phyloP scores from a whole-genome alignment of 140 eudicot genomes.

The Oenanthe javanica region DNA sequence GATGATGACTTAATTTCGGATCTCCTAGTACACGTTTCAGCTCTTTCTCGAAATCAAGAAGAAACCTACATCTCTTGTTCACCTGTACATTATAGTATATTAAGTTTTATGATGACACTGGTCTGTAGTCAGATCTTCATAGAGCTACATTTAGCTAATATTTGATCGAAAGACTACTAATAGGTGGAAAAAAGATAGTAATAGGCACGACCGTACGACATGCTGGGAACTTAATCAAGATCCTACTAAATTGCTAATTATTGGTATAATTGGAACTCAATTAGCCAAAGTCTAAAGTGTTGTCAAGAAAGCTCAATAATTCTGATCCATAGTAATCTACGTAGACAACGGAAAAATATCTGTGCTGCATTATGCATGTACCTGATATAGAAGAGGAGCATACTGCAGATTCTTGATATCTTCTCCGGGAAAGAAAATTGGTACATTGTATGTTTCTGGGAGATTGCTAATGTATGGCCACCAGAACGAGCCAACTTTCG shows the following conservation, averaged over 20 bases:
- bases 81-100: slow-evolving; percentile 34
- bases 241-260: background rate
- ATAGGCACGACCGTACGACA: background rate
- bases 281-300: background rate
- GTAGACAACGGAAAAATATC: background rate
- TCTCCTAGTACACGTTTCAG: slow-evolving; percentile 48
- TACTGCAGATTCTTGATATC: slow-evolving; percentile 86
- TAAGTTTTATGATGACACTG: background rate
- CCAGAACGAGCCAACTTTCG: slow-evolving; percentile 83
- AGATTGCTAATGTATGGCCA: slow-evolving; percentile 99
- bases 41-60: slow-evolving; percentile 88
- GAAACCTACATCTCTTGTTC: slow-evolving; percentile 89
- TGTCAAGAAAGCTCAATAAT: background rate
- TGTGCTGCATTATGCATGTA: slow-evolving; percentile 15
- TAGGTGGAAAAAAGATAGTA: background rate
- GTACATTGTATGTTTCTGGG: slow-evolving; percentile 76
- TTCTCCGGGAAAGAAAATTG: slow-evolving; percentile 88
- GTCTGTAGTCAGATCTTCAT: background rate
- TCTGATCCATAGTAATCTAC: background rate
- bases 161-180: background rate
- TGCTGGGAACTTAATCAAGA: background rate
- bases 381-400: slow-evolving; percentile 96
- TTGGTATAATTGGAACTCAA: background rate
- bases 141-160: background rate
- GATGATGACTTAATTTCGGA: slow-evolving; percentile 47